Conservation (phyloP, 2,329 filamentous ascomycete species). For the Beauveria medogensis region DNA sequence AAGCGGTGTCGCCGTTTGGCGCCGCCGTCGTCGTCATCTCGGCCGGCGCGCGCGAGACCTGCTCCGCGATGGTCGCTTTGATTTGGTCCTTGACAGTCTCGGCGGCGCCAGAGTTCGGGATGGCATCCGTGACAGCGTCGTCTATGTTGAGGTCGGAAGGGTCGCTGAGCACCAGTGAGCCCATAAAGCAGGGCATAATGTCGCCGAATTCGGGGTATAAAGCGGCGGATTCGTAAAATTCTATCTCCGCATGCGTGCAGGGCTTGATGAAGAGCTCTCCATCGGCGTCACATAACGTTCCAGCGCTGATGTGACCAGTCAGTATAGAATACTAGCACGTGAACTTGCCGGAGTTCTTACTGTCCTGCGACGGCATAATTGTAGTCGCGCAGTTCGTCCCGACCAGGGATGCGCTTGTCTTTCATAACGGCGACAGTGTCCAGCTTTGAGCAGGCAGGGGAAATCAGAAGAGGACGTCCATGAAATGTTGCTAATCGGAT, state of each 20-base stretch:
- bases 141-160: conserved; percentile 40
- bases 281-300: conserved; percentile 75
- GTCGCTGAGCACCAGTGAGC: conserved; percentile 63
- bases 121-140: conserved; percentile 36
- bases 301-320: conserved; percentile 53
- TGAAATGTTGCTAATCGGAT: neutral
- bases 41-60: conserved; percentile 19
- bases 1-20: conserved; percentile 22
- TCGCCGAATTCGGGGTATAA: conserved; percentile 65
- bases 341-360: conserved; percentile 40
- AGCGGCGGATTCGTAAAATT: conserved; percentile 74
- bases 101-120: conserved; percentile 29
- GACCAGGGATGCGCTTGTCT: conserved; percentile 40
- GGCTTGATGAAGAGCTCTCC: conserved; percentile 91
- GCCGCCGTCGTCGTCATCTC: conserved; percentile 14
- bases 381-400: conserved; percentile 58
- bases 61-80: conserved; percentile 23
- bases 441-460: neutral
- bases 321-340: neutral
- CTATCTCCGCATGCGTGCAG: conserved; percentile 75
- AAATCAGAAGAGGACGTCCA: neutral
- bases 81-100: conserved; percentile 27
- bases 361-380: conserved; percentile 76
- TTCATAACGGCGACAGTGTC: conserved; percentile 16
- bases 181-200: conserved; percentile 80